Base-by-base conservation (phyloP, 2,329 filamentous ascomycete genomes). In the Colletotrichum falcatum region DNA sequence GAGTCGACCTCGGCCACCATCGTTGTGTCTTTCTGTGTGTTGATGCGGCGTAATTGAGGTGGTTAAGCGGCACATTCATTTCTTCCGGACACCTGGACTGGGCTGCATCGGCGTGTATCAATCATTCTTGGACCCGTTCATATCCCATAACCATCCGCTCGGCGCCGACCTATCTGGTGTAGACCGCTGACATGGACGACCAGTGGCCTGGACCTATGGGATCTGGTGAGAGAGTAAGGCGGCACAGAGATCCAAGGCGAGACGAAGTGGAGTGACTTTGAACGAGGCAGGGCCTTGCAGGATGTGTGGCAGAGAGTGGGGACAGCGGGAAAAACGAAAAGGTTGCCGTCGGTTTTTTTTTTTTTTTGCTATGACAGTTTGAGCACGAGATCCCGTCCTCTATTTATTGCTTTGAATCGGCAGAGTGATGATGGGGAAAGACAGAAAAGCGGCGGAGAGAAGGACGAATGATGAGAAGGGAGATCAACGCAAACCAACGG, bases 1-100 rank as follows among this genome's bases (percentile, higher is more conserved):
- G 68, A 60, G 61, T 60, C 64, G 37, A 72, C 54, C 28, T 72
- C 63, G 20, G 70, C 53, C 49, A 70, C 69, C 69, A 71, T 71
- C 11, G 8, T 70, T 65, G 28, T 30, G 35, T 35, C 37, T 9
- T 18, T 39, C 4, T 37, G 16, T 28, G 7, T 30, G 12, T 37
- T 33, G 26, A 51, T 44, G n/a, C n/a, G 44, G 28, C 35, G 59
- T 51, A n/a, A 4, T 35, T 20, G 14, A 37, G 55, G 23, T 26
- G 26, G 30, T 48, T 26, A 23, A 58, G 51, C 7, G 9, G 20
- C 23, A 5, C 30, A 23, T 51, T 26, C 33, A 23, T 30, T 28
- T 48, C 18, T 49, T 56, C 39, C 49, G 46, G 55, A 35, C 35
- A 55, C 44, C 33, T 61, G 33, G 51, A 26, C 51, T 61, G 33